Evolutionary conservation across 2,329 filamentous ascomycete species (phyloP).

Genomic region (Pseudogymnoascus destructans): DNA sequence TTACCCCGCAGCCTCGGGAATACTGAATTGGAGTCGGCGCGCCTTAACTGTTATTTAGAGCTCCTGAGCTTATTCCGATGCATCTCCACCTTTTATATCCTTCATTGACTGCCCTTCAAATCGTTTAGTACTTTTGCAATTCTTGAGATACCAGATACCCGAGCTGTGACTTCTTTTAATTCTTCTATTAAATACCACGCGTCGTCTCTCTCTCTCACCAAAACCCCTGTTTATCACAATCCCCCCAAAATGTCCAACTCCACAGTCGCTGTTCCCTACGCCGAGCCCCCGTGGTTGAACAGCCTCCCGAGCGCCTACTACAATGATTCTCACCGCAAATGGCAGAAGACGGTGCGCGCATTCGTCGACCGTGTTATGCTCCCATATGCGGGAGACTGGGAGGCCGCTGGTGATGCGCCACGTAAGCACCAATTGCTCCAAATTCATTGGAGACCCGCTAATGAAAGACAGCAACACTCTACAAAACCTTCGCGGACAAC

Average conservation of each 20-base stretch:
- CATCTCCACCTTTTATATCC: not conserved
- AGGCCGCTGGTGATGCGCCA: slow-evolving; percentile 36
- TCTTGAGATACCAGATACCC: not conserved
- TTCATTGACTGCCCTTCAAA: slow-evolving; percentile 2
- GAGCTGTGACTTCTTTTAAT: not conserved
- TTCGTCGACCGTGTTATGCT: slow-evolving; percentile 53
- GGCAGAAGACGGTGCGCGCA: slow-evolving; percentile 53
- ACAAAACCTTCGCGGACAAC: slow-evolving; percentile 46
- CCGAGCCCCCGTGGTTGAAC: slow-evolving; percentile 57
- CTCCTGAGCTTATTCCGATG: not conserved
- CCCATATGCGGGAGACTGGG: slow-evolving; percentile 55
- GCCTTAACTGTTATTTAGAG: not conserved
- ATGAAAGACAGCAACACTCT: slow-evolving; percentile 45
- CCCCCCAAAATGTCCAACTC: not conserved
- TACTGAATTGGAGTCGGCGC: not conserved
- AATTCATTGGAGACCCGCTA: not conserved
- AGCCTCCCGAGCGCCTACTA: slow-evolving; percentile 63
- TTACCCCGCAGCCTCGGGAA: not conserved
- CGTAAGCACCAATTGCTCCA: not conserved
- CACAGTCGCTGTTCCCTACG: slow-evolving; percentile 43
- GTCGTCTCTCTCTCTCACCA: not conserved
- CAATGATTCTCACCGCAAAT: slow-evolving; percentile 48
- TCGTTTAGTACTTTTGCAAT: not conserved
- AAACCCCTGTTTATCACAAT: not conserved
- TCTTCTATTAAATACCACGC: not conserved